phyloP scores from a whole-genome alignment of 1,284 basidiomycete genomes.

The Trichosporon sp. region DNA sequence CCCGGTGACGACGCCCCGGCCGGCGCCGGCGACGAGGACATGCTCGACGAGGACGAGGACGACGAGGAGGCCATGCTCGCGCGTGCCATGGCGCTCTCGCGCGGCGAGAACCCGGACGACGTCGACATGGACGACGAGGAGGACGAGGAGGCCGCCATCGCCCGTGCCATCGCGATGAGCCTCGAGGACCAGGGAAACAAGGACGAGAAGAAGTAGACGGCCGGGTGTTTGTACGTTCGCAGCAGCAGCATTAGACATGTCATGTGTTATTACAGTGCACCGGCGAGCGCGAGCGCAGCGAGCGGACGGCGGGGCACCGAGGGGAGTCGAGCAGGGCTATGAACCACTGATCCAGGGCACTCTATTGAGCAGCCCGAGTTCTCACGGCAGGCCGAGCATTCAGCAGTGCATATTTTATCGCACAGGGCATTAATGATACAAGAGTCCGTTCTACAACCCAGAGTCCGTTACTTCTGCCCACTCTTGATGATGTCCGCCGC shows the following conservation, averaged over 20 bases:
- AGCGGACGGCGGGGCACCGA: too few species aligned
- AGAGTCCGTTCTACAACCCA: background rate
- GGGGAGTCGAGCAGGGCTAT: too few species aligned
- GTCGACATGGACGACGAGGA: constrained; percentile 45
- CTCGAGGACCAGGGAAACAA: constrained; percentile 48
- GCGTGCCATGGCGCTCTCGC: constrained; percentile 42
- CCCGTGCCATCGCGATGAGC: constrained; percentile 61
- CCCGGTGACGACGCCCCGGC: constrained; percentile 24
- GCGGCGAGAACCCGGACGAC: constrained; percentile 32
- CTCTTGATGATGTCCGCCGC: constrained; percentile 60
- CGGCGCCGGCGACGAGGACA: constrained; percentile 13
- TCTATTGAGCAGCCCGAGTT: too few species aligned
- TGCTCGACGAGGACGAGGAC: constrained; percentile 29
- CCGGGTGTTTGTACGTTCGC: background rate
- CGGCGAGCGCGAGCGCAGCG: background rate
- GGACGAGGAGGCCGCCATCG: constrained; percentile 60
- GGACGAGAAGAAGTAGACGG: constrained; percentile 25
- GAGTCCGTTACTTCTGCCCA: background rate
- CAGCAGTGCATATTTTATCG: background rate
- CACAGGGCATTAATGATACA: background rate
- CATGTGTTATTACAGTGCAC: background rate
- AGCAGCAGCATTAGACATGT: background rate
- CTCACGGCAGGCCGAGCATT: too few species aligned
- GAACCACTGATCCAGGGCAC: too few species aligned
- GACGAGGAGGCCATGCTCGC: constrained; percentile 43